phyloP scores from a whole-genome alignment of 345 rosid genomes.

The Draba incana region DNA sequence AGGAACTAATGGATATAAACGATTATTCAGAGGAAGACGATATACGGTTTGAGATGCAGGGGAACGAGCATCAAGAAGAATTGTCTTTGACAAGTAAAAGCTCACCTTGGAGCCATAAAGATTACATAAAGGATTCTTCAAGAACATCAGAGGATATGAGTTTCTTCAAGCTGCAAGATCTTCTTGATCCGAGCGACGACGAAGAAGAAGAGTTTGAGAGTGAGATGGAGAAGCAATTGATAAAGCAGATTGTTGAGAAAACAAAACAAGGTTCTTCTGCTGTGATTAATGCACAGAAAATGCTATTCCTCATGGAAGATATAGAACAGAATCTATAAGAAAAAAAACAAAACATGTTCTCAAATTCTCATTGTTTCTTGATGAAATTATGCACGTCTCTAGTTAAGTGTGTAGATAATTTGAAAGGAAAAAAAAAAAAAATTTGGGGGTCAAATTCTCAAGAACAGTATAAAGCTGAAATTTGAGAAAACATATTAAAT shows the following conservation, averaged over 20 bases:
- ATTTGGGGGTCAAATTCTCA: no score
- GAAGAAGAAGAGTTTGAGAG: constrained; percentile 58
- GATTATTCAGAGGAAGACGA: constrained; percentile 52
- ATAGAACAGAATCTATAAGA: constrained; percentile 12
- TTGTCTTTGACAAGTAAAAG: constrained; percentile 35
- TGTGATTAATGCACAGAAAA: constrained; percentile 62
- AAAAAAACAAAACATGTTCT: neutral
- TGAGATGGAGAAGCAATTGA: constrained; percentile 68
- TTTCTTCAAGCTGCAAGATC: constrained; percentile 35
- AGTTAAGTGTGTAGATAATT: neutral
- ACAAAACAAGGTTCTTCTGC: constrained; percentile 73
- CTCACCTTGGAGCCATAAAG: constrained; percentile 30
- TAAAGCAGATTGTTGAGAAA: constrained; percentile 78
- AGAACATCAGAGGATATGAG: constrained; percentile 33
- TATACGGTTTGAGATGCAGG: constrained; percentile 36
- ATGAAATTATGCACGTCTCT: neutral
- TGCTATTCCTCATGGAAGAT: constrained; percentile 53
- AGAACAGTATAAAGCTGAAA: no score
- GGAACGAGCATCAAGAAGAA: constrained; percentile 33
- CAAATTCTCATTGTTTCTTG: constrained; percentile 16
- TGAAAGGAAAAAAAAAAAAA: no score
- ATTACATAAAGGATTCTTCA: constrained; percentile 16
- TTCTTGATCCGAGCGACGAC: constrained; percentile 30
- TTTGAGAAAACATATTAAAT: no score
- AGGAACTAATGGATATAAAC: constrained; percentile 60